phyloP scores from a whole-genome alignment of 1,284 basidiomycete species.

The Fistulina hepatica region DNA sequence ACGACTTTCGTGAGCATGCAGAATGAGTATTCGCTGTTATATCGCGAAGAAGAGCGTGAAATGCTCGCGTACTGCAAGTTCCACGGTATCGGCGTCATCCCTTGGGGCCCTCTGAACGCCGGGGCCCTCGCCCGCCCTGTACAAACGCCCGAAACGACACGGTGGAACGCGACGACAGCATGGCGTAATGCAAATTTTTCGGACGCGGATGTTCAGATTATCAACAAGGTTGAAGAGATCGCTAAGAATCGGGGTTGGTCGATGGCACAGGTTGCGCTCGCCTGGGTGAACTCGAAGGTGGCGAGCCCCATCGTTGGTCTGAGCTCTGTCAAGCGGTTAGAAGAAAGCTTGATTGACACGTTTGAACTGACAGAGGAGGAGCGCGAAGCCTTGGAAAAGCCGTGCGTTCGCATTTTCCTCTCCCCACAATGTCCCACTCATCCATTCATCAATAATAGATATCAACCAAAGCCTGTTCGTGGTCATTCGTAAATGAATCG shows the following conservation, averaged over 20 bases:
- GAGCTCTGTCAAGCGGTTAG: constrained; percentile 1
- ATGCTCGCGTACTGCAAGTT: constrained; percentile 17
- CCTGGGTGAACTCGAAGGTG: neutral
- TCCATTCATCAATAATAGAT: too few relatives aligned
- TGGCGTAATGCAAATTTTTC: too few relatives aligned
- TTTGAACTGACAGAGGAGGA: constrained; percentile 9
- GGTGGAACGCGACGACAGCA: too few relatives aligned
- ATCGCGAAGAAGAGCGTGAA: constrained; percentile 27
- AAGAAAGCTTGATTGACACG: neutral
- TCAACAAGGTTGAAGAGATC: constrained; percentile 9
- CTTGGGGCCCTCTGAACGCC: constrained; percentile 13
- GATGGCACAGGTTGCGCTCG: constrained; percentile 7
- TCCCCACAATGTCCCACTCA: neutral
- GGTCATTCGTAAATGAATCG: neutral
- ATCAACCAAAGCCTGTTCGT: neutral
- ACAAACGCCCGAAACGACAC: neutral
- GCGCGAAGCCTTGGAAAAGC: constrained; percentile 8
- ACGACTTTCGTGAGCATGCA: constrained; percentile 30
- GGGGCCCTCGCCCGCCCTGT: constrained; percentile 13
- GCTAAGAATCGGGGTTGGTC: constrained; percentile 8
- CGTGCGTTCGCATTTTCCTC: constrained; percentile 4
- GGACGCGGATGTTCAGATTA: constrained; percentile 5
- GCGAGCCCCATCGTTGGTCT: constrained; percentile 8
- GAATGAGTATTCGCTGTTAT: constrained; percentile 27
- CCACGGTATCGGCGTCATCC: constrained; percentile 16